Evolutionary conservation across 768 basidiomycete genomes (phyloP), one percentile per base, ranked within the genome.

Genomic region (Trametes elegans): DNA sequence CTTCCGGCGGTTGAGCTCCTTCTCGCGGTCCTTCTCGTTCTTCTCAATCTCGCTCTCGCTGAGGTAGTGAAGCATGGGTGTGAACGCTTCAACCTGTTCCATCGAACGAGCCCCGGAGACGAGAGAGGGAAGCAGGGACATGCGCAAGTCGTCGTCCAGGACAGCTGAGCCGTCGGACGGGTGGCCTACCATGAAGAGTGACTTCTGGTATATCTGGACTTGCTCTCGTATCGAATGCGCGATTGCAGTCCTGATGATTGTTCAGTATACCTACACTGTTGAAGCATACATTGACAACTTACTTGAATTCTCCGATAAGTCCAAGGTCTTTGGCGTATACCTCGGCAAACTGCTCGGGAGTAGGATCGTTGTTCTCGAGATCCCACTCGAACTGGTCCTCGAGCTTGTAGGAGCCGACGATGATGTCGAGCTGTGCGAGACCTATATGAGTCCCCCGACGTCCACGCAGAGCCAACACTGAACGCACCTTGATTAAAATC

Each of bases 311-410:
- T 7, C 93, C 92, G 24, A 80, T 81, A 23, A 99, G 73, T 5
- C 97, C 97, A 21, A 99, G 73, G 61, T 99, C 97, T 19, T 82
- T 81, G 2, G 84, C 76, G 67, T 97, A 96, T 0, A 87, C 79
- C 58, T 89, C 87, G 7, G 97, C 93, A 70, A 98, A 98, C 23
- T 88, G 85, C 71, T 99, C 97, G 0, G 96, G 95, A 0, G 87
- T 88, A 3, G 90, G 87, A 41, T 79, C 77, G 19, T 76, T 72
- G 52, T 89, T 93, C 62, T 87, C 87, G 32, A 98, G 71, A 69
- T 99, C 96, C 97, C 97, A 99, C 68, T 98, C 97, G 65, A 98
- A 96, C 65, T 94, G 90, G 71, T 99, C 97, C 52, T 93, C 90
- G 21, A 99, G 80, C 70, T 95, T 94, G 74, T 94, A 83, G 7